Percentiles rank a stretch among this genome's conserved stretches.
Evolutionary conservation across 1,139 yeast species (phyloP).

Genomic region (Blastobotrys ciferrii): DNA sequence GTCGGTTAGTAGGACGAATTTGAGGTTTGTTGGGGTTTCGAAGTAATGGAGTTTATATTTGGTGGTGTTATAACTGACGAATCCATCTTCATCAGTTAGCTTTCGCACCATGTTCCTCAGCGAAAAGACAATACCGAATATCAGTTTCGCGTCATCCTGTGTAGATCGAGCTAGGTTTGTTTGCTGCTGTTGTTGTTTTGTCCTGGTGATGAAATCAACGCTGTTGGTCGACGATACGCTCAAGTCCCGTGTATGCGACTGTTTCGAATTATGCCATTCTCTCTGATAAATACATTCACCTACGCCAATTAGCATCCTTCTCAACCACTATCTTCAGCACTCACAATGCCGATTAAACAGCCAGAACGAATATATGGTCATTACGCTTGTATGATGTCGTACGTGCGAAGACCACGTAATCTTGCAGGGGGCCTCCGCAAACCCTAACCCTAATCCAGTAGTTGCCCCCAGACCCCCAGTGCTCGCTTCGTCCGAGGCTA

Average conservation of each 20-base stretch:
- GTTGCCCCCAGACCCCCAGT: too few relatives aligned
- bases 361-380: slow-evolving; percentile 78
- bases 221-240: slow-evolving; percentile 16
- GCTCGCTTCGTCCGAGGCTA: too few relatives aligned
- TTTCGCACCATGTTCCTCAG: slow-evolving; percentile 71
- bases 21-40: slow-evolving; percentile 77
- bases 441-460: too few relatives aligned
- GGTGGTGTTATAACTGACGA: slow-evolving; percentile 68
- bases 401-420: too few relatives aligned
- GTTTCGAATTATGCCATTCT: slow-evolving; percentile 32
- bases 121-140: slow-evolving; percentile 86
- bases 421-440: too few relatives aligned
- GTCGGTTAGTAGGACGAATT: slow-evolving; percentile 75
- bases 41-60: slow-evolving; percentile 73
- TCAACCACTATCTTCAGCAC: slow-evolving; percentile 21
- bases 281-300: slow-evolving; percentile 36
- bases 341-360: slow-evolving; percentile 83
- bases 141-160: slow-evolving; percentile 64
- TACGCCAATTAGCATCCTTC: slow-evolving; percentile 19
- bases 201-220: slow-evolving; percentile 14
- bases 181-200: slow-evolving; percentile 19
- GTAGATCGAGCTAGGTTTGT: slow-evolving; percentile 11
- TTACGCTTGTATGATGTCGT: too few relatives aligned
- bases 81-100: slow-evolving; percentile 52
- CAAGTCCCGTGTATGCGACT: slow-evolving; percentile 6